These are phyloP conservation scores for Myxozyma sirexii DNA, from an alignment of 805 yeast genomes.

Conservation along the genomic window DNA sequence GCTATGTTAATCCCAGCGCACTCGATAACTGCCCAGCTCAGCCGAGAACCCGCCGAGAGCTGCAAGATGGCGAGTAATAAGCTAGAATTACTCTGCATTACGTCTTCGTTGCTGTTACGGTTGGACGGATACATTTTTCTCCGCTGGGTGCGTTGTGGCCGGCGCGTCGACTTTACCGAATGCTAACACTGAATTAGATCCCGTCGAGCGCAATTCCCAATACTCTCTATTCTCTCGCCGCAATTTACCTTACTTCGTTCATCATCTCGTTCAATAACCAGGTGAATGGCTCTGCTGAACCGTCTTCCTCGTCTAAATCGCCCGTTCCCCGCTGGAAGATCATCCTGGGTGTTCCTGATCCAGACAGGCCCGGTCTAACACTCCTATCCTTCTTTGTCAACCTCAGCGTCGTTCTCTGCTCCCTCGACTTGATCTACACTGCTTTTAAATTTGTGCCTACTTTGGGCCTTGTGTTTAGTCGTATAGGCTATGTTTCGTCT, in stretches of 20 bases:
- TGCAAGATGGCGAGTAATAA: background rate
- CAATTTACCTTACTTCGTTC: slow-evolving; percentile 16
- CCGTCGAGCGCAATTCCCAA: slow-evolving; percentile 23
- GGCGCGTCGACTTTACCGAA: background rate
- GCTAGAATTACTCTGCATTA: slow-evolving; percentile 1
- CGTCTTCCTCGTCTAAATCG: background rate
- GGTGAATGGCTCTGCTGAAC: background rate
- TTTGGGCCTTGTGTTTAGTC: slow-evolving; percentile 22
- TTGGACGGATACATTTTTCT: slow-evolving; percentile 21
- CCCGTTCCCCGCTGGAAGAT: background rate
- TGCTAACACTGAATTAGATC: slow-evolving; percentile 3
- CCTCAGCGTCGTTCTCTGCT: slow-evolving; percentile 9
- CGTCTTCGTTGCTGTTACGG: slow-evolving; percentile 7
- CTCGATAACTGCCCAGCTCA: too few species aligned
- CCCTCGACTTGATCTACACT: slow-evolving; percentile 26
- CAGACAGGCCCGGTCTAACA: slow-evolving; percentile 1
- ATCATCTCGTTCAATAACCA: slow-evolving; percentile 3
- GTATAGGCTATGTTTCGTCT: slow-evolving; percentile 33
- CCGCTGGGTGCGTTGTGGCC: slow-evolving; percentile 25
- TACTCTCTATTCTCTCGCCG: slow-evolving; percentile 11
- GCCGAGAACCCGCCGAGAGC: too few species aligned
- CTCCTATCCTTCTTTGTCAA: slow-evolving; percentile 13
- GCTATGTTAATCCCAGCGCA: too few species aligned
- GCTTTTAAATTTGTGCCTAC: slow-evolving; percentile 24
- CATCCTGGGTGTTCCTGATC: slow-evolving; percentile 17